Base-by-base conservation (phyloP, 1,139 yeast species). In the Scheffersomyces cryptocercus region DNA sequence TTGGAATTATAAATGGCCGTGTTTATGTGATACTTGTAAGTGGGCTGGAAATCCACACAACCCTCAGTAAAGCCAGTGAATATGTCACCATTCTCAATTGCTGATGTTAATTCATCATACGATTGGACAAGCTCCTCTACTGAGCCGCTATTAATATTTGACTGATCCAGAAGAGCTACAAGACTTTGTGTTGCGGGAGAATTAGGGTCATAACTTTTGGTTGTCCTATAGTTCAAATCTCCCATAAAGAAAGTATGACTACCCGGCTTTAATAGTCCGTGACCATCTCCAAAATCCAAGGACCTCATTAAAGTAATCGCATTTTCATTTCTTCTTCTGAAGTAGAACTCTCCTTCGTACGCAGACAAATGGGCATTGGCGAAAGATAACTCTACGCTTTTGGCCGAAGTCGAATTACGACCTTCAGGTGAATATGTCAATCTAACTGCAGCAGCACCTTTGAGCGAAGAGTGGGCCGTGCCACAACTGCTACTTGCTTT, bases 211-310 rank as follows among this genome's bases (percentile, higher is more conserved):
- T 55, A 51, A 32, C 60, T 50, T 47, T 79, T 68, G 3, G 73
- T 63, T 3, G 83, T 77, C 40, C 97, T 73, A 62, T 86, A 90
- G 61, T 90, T 90, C 54, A 90, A 68, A 61, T 90, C 97, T 0
- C 97, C 97, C 74, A 88, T 65, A 45, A 89, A 65, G 54, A 89
- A 85, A 9, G 84, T 64, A 58, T 87, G 96, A 5, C 75, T 56
- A 0, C 66, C 58, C 0, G 83, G 84, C 54, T 75, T 80, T 45
- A 81, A 67, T n/a, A 77, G 70, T 36, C 80, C 81, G 62, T 58
- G 73, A 2, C 82, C 85, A 56, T 83, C 89, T 5, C 75, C 77
- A 61, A 84, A 83, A 47, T 77, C 80, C 39, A 87, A 61, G 3
- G 80, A 72, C 28, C 79, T 65, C 56, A 82, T 73, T 4, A 88